Conservation (phyloP, 305 asterid species). For the Rubia balearica region DNA sequence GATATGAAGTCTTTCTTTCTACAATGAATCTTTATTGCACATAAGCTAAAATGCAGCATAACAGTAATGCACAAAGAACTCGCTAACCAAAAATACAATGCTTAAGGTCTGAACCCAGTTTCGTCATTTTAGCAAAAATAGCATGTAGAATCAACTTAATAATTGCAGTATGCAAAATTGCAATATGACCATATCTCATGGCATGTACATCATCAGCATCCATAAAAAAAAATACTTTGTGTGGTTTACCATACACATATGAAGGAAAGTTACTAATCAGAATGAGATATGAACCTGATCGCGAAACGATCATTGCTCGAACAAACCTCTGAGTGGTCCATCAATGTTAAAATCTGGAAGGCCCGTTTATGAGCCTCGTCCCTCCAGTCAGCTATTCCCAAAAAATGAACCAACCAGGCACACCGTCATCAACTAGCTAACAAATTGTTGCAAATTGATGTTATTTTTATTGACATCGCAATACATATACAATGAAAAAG, state of each 20-base stretch:
- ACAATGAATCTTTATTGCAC: neutral
- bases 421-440: neutral
- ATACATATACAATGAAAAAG: neutral
- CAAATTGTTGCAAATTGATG: neutral
- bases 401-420: neutral
- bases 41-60: slow-evolving; percentile 8
- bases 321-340: slow-evolving; percentile 4
- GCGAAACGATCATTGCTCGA: neutral
- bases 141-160: neutral
- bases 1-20: neutral
- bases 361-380: neutral
- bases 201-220: neutral
- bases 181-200: neutral
- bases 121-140: neutral
- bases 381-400: neutral
- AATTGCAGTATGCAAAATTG: neutral
- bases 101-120: neutral
- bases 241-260: neutral
- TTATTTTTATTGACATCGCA: neutral
- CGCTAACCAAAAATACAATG: neutral
- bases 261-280: neutral
- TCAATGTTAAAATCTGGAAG: neutral
- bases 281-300: slow-evolving; percentile 9
- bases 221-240: neutral
- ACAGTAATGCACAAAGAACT: neutral